Conservation (phyloP, 2,329 filamentous ascomycete genomes). For the Trichoderma arundinaceum region DNA sequence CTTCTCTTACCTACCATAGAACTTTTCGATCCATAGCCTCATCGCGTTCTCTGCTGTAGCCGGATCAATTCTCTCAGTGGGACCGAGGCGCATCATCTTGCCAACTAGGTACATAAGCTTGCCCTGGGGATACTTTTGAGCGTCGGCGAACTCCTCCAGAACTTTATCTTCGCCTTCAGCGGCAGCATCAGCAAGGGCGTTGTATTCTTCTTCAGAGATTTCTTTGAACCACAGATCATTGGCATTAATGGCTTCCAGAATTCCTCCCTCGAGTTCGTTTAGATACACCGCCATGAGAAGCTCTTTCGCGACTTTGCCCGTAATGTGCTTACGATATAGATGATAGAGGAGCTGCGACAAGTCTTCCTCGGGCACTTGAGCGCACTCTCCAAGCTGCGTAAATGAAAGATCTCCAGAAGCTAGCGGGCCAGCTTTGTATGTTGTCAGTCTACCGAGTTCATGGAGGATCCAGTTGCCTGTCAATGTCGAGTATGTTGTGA, state of each 20-base stretch:
- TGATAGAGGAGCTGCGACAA: slow-evolving; percentile 59
- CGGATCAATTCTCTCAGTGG: slow-evolving; percentile 61
- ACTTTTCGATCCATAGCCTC: slow-evolving; percentile 42
- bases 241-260: slow-evolving; percentile 53
- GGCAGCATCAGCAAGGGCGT: slow-evolving; percentile 51
- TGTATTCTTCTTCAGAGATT: slow-evolving; percentile 55
- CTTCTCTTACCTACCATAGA: slow-evolving; percentile 14
- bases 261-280: slow-evolving; percentile 51
- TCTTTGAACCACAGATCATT: slow-evolving; percentile 62
- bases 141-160: slow-evolving; percentile 52
- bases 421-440: slow-evolving; percentile 51
- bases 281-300: slow-evolving; percentile 60
- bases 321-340: slow-evolving; percentile 57
- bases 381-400: slow-evolving; percentile 54
- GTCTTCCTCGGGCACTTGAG: slow-evolving; percentile 52
- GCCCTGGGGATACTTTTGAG: slow-evolving; percentile 57
- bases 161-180: slow-evolving; percentile 55
- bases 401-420: slow-evolving; percentile 46
- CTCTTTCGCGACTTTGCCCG: slow-evolving; percentile 63
- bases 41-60: slow-evolving; percentile 56
- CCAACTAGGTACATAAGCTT: slow-evolving; percentile 67
- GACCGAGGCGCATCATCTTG: slow-evolving; percentile 61
- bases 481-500: slow-evolving; percentile 52
- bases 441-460: slow-evolving; percentile 72
- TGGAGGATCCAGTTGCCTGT: slow-evolving; percentile 74